Percentiles rank a stretch among this genome's conserved stretches.
phyloP scores from a whole-genome alignment of 345 rosid genomes.

The Abelmoschus esculentus region DNA sequence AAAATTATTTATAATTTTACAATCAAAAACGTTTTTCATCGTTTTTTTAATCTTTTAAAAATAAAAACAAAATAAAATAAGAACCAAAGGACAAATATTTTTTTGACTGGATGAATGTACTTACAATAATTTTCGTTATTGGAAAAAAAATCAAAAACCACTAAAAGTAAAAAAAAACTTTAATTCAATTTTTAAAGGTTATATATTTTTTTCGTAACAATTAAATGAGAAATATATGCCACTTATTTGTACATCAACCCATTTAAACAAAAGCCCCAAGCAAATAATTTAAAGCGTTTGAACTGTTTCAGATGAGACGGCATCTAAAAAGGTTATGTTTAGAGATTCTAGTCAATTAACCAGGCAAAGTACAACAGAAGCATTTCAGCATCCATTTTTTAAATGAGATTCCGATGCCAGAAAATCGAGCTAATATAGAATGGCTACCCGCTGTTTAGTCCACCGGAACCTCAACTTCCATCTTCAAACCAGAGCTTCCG shows the following conservation, averaged over 20 bases:
- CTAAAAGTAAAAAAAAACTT: no score
- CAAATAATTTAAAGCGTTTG: not conserved
- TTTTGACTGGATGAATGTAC: no score
- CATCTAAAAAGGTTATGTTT: not conserved
- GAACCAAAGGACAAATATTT: no score
- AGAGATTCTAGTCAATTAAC: not conserved
- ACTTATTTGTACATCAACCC: not conserved
- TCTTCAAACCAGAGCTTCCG: constrained; percentile 45
- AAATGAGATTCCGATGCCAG: not conserved
- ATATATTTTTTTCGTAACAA: no score
- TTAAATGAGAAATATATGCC: not conserved
- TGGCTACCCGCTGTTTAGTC: constrained; percentile 29
- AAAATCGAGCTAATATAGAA: not conserved
- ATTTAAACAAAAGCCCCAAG: not conserved
- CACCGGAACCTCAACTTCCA: constrained; percentile 81
- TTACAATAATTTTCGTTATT: no score
- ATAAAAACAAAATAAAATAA: no score
- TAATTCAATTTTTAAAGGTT: no score
- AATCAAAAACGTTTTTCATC: no score
- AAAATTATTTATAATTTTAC: no score
- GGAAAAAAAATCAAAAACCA: no score
- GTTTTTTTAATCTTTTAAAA: no score
- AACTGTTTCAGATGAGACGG: not conserved
- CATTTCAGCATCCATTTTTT: not conserved
- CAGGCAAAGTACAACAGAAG: not conserved